A percentile compares a stretch with the other conserved stretches of the same genome.
Evolutionary conservation across 164 flowering plant genomes (phyloP).

Genomic region (Akebia trifoliata): DNA sequence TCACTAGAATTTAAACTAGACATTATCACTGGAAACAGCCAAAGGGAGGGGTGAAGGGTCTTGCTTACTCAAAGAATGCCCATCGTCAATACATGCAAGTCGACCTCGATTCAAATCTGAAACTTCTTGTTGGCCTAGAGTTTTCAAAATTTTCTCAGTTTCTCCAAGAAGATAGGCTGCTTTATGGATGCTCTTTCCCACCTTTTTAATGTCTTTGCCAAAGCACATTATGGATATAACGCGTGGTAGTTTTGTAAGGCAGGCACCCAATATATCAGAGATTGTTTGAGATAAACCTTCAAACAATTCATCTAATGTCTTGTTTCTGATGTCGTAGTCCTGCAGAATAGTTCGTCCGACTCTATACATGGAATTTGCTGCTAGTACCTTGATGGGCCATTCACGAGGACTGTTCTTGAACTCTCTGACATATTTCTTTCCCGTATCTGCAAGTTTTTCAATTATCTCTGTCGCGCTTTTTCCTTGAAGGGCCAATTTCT

Average conservation of each 20-base stretch:
- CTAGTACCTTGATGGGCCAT: constrained; percentile 31
- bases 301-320: constrained; percentile 22
- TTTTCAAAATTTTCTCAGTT: constrained; percentile 35
- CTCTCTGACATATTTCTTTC: constrained; percentile 27
- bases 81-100: constrained; percentile 34
- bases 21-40: not conserved
- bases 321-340: constrained; percentile 5
- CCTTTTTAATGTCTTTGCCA: constrained; percentile 29
- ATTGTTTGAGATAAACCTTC: constrained; percentile 27
- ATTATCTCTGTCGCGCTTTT: constrained; percentile 34
- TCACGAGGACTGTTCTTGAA: constrained; percentile 13
- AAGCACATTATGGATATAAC: constrained; percentile 32
- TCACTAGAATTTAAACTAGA: too few species aligned
- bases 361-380: constrained; percentile 64
- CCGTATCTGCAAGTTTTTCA: constrained; percentile 27
- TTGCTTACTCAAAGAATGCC: constrained; percentile 29
- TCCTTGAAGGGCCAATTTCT: constrained; percentile 24
- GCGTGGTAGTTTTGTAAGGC: constrained; percentile 41
- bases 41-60: not conserved
- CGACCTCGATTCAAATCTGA: constrained; percentile 25
- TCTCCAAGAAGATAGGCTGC: constrained; percentile 46
- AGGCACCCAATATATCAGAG: constrained; percentile 49
- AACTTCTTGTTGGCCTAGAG: constrained; percentile 19
- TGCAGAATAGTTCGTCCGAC: constrained; percentile 35
- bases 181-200: constrained; percentile 28